Conservation (phyloP, 352 stramenopile species). For the Phytopythium litorale region DNA sequence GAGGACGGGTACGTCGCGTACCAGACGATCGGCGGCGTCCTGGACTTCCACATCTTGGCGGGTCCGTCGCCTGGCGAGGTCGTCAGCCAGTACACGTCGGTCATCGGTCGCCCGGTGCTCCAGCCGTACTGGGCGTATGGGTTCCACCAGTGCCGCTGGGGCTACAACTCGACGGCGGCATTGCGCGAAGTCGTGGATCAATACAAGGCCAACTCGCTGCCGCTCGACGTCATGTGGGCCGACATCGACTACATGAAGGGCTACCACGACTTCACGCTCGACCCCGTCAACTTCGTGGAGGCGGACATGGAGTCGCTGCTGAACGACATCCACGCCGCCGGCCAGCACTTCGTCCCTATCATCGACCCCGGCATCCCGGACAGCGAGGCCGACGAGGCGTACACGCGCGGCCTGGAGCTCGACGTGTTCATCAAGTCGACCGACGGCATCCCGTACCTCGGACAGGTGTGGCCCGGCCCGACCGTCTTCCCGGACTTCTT, state of each 20-base stretch:
- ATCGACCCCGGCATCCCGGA: slow-evolving; percentile 80
- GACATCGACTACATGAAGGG: slow-evolving; percentile 68
- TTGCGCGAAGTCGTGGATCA: slow-evolving; percentile 36
- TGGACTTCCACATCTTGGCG: slow-evolving; percentile 57
- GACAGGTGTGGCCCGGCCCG: slow-evolving; percentile 79
- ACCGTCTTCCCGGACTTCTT: slow-evolving; percentile 84
- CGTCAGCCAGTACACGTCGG: slow-evolving; percentile 45
- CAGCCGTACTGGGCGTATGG: slow-evolving; percentile 70
- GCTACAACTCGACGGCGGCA: slow-evolving; percentile 24
- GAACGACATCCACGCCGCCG: slow-evolving; percentile 41
- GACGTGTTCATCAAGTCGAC: slow-evolving; percentile 81
- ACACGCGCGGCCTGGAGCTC: slow-evolving; percentile 47
- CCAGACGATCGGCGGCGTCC: slow-evolving; percentile 48
- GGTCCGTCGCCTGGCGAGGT: slow-evolving; percentile 39
- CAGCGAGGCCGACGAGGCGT: slow-evolving; percentile 42
- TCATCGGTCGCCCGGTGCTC: slow-evolving; percentile 54
- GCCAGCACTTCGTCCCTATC: slow-evolving; percentile 74
- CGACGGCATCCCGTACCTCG: slow-evolving; percentile 51
- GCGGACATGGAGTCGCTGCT: slow-evolving; percentile 32
- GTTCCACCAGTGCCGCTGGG: slow-evolving; percentile 65
- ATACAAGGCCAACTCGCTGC: slow-evolving; percentile 37
- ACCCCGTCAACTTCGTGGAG: slow-evolving; percentile 40
- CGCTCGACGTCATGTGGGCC: slow-evolving; percentile 52
- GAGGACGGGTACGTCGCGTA: slow-evolving; percentile 37
- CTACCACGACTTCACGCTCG: slow-evolving; percentile 63